A percentile compares a stretch with the other conserved stretches of the same genome.
These are phyloP conservation scores for Zasmidium angulare DNA, from an alignment of 2,329 filamentous ascomycete species.

Conservation along the genomic window DNA sequence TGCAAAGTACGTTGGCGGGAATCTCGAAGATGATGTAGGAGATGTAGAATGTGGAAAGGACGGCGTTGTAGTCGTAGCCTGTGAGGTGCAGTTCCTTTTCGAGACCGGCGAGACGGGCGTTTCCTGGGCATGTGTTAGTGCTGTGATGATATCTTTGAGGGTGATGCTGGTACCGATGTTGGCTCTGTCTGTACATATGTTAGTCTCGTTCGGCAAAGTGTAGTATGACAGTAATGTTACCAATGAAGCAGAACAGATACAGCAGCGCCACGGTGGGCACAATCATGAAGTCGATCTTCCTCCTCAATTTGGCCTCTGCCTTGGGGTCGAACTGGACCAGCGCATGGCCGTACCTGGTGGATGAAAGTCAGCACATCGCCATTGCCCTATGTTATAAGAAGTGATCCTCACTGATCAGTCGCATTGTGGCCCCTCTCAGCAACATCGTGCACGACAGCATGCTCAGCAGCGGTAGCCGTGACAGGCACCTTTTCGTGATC, in stretches of 20 bases:
- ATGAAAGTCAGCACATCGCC: not conserved
- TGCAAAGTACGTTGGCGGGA: conserved; percentile 67
- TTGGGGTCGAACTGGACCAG: conserved; percentile 56
- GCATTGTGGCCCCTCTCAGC: not conserved
- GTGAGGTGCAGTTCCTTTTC: conserved; percentile 57
- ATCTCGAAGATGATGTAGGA: conserved; percentile 73
- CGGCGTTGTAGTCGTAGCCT: conserved; percentile 63
- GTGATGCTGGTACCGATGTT: conserved; percentile 59
- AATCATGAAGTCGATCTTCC: conserved; percentile 66
- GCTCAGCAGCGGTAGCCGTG: not conserved
- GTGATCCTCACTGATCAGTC: not conserved
- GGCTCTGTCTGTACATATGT: conserved; percentile 54
- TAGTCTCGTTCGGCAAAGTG: not conserved
- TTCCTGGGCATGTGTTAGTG: conserved; percentile 54
- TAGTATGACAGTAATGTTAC: not conserved
- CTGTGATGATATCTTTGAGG: not conserved
- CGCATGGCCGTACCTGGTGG: conserved; percentile 48
- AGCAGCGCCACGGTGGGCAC: conserved; percentile 65
- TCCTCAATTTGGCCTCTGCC: conserved; percentile 58
- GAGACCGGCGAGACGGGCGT: conserved; percentile 61
- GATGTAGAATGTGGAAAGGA: conserved; percentile 70
- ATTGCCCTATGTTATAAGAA: not conserved
- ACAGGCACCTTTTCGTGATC: not conserved
- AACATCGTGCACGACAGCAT: not conserved
- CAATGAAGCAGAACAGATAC: conserved; percentile 71